A percentile compares a stretch with the other conserved stretches of the same genome.
These are phyloP conservation scores for Debaryomyces hansenii DNA, from an alignment of 805 yeast genomes.

Conservation along the genomic window DNA sequence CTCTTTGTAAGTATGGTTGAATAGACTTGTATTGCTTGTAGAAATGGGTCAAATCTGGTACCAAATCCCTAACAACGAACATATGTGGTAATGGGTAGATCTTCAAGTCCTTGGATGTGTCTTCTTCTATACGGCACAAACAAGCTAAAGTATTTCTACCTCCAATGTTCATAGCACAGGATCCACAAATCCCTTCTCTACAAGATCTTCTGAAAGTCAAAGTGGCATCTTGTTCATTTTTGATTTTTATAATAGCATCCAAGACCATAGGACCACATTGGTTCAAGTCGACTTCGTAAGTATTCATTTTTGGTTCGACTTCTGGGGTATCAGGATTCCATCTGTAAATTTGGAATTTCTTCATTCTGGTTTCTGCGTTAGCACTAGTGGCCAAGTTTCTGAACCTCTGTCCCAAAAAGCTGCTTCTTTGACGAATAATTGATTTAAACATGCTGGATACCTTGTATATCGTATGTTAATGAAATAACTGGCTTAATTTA, in stretches of 20 bases:
- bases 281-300: constrained; percentile 82
- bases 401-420: constrained; percentile 6
- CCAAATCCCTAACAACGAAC: constrained; percentile 96
- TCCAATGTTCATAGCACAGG: constrained; percentile 99
- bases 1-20: constrained; percentile 93
- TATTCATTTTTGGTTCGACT: constrained; percentile 82
- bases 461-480: background rate
- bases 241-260: constrained; percentile 91
- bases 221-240: constrained; percentile 94
- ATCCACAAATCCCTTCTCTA: constrained; percentile 99
- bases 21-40: constrained; percentile 98
- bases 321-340: constrained; percentile 98
- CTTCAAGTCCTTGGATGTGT: constrained; percentile 71
- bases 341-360: constrained; percentile 90
- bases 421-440: constrained; percentile 15
- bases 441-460: constrained; percentile 17
- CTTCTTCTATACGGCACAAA: constrained; percentile 87
- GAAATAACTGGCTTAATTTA: background rate
- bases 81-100: constrained; percentile 97
- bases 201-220: constrained; percentile 97
- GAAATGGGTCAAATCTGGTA: constrained; percentile 96
- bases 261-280: constrained; percentile 97
- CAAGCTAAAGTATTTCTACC: constrained; percentile 97
- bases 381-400: constrained; percentile 54
- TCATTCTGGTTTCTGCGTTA: constrained; percentile 52